Conservation (phyloP, 352 stramenopile species). For the Aphanomyces invadans region DNA sequence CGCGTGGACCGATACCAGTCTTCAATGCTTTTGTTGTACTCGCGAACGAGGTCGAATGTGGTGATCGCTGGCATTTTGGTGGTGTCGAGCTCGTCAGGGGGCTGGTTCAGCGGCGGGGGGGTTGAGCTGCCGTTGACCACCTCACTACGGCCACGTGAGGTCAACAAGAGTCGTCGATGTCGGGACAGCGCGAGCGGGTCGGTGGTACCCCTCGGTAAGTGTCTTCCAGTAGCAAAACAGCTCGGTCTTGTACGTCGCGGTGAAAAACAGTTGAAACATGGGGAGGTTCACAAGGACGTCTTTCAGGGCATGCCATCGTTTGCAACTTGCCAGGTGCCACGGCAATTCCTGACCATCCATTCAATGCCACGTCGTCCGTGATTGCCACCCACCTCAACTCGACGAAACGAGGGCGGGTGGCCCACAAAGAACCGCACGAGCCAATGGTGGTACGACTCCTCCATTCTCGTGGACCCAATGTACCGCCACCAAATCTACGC, state of each 20-base stretch:
- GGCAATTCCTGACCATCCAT: slow-evolving; percentile 61
- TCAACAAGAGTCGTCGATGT: slow-evolving; percentile 37
- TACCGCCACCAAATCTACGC: slow-evolving; percentile 57
- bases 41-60: slow-evolving; percentile 88
- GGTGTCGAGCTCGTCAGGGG: not conserved
- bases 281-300: slow-evolving; percentile 82
- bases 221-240: slow-evolving; percentile 88
- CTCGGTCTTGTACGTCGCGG: slow-evolving; percentile 81
- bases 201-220: slow-evolving; percentile 60
- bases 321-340: slow-evolving; percentile 89
- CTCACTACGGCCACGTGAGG: slow-evolving; percentile 19
- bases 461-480: slow-evolving; percentile 57
- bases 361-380: slow-evolving; percentile 30
- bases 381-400: slow-evolving; percentile 48
- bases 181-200: not conserved
- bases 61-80: slow-evolving; percentile 28
- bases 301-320: slow-evolving; percentile 79
- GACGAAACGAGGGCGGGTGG: slow-evolving; percentile 69
- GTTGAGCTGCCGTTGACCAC: slow-evolving; percentile 21
- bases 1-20: slow-evolving; percentile 73
- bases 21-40: slow-evolving; percentile 85
- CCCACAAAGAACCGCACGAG: slow-evolving; percentile 79
- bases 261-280: slow-evolving; percentile 90
- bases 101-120: slow-evolving; percentile 20
- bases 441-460: slow-evolving; percentile 74